Evolutionary conservation across 371 early-diverging fungal genomes (phyloP), one percentile per base, ranked within the genome.

Genomic region (Mucor mucedo): DNA sequence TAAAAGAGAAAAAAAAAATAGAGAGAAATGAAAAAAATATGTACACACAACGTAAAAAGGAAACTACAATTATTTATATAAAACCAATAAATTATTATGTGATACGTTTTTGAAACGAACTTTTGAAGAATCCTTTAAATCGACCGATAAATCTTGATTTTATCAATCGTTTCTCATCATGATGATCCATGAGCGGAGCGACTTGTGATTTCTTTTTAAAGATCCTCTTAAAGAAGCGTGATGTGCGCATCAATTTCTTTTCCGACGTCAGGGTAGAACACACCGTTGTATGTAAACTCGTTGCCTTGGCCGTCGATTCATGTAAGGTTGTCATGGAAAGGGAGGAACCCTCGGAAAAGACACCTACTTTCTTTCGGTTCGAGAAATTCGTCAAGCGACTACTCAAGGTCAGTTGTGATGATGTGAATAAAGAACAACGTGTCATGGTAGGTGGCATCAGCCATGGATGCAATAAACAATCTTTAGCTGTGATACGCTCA

Each of bases 391-490:
- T 56, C n/a, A 65, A 16, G 9, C 55, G 35, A 44, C 59, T 58
- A 33, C 52, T 66, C 2, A 62, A 13, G 2, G 67, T 52, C 10
- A 66, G n/a, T 32, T 66, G 62, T n/a, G 67, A 66, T 11, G 67
- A 39, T 8, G 44, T 49, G 4, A 64, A n/a, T 0, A 50, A 21
- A 5, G 64, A 64, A 13, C 53, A 58, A 5, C 58, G 58, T 10
- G 55, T 6, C 28, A 50, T 60, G 5, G 52, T 29, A 47, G 64
- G 64, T 8, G 58, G 61, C 28, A 47, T 41, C 11, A 95, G 69
- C 95, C 95, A 96, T n/a, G 86, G 81, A 68, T 95, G 92, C 5
- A 75, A 48, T 27, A 95, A 69, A 30, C 95, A 80, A 39, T 89
- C 89, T 16, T 78, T 71, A 9, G 95, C 95, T 5, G 89, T 80